These are phyloP conservation scores for Phoma sp. DNA, from an alignment of 2,329 filamentous ascomycete species.

Conservation along the genomic window DNA sequence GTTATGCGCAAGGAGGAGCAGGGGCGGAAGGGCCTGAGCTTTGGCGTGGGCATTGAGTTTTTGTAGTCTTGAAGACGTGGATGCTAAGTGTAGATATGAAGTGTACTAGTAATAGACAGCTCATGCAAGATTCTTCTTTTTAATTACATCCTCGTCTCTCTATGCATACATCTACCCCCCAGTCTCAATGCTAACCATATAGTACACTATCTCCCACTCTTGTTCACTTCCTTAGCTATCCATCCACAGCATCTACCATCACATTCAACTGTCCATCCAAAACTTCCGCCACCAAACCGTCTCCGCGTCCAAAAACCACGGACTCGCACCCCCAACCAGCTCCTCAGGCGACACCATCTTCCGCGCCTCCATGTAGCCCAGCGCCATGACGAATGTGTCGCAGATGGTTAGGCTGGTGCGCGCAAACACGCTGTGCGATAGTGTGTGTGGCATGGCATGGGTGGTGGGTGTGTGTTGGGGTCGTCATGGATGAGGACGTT, in stretches of 20 bases:
- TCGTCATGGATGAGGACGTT: too few relatives aligned
- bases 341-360: constrained; percentile 38
- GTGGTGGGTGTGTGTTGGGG: too few relatives aligned
- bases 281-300: constrained; percentile 45
- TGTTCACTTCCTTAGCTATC: neutral
- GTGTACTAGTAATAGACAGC: constrained; percentile 22
- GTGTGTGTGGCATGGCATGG: constrained; percentile 42
- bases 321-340: constrained; percentile 35
- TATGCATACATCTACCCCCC: too few relatives aligned
- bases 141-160: too few relatives aligned
- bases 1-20: constrained; percentile 84
- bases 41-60: constrained; percentile 97
- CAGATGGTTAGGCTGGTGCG: constrained; percentile 45
- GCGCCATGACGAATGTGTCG: constrained; percentile 44
- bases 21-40: constrained; percentile 86
- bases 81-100: constrained; percentile 9
- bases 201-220: too few relatives aligned
- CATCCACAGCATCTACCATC: constrained; percentile 54
- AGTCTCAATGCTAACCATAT: too few relatives aligned
- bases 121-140: too few relatives aligned
- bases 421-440: constrained; percentile 36
- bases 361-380: constrained; percentile 31
- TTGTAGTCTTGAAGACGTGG: constrained; percentile 62
- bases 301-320: constrained; percentile 46
- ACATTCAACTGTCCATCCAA: constrained; percentile 58